Base-by-base conservation (phyloP, 768 basidiomycete species). In the Naganishia vaughanmartiniae region DNA sequence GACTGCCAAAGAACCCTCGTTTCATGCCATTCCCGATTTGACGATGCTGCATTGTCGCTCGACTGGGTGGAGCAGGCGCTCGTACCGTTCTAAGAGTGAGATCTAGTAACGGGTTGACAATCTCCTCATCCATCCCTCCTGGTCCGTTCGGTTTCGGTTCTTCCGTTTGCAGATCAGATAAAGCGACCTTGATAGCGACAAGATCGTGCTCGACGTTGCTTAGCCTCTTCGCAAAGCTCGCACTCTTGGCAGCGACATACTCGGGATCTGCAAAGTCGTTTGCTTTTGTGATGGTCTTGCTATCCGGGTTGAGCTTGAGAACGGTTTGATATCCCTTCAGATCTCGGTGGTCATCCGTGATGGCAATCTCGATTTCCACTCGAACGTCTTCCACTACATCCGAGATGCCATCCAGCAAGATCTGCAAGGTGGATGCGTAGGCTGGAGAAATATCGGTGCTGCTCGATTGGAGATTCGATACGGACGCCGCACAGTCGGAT, bases 371-470 rank as follows among this genome's bases (percentile, higher is more conserved):
- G 17, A 81, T 74, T 68, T 79, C 79, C 3, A 81, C 80, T 19
- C 79, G 70, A n/a, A 79, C 80, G 66, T 81, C 80, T 71, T 81
- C 80, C 11, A 81, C 74, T 0, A 80, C 79, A 58, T 81, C 80
- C 71, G 79, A 76, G 11, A 81, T 70, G 3, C 69, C 76, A 34
- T 81, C 80, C 2, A 81, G 72, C 21, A 81, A 55, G 9, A 66
- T 70, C 10, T 69, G 42, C 17, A 81, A 66, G 21, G 74, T 54
- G 21, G 54, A 48, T 11, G 72, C 55, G 55, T 72, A 69, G 6
- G 72, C 33, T 3, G 71, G 36, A n/a, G 66, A 71, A 51, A 70
- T 74, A 68, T 39, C 33, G 36, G 36, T 10, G 9, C 65, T 30
- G 57, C 28, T 54, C 7, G 21, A 39, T 33, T 56, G 60, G 19